phyloP scores from a whole-genome alignment of 306 rosid genomes.

The Neltuma alba region DNA sequence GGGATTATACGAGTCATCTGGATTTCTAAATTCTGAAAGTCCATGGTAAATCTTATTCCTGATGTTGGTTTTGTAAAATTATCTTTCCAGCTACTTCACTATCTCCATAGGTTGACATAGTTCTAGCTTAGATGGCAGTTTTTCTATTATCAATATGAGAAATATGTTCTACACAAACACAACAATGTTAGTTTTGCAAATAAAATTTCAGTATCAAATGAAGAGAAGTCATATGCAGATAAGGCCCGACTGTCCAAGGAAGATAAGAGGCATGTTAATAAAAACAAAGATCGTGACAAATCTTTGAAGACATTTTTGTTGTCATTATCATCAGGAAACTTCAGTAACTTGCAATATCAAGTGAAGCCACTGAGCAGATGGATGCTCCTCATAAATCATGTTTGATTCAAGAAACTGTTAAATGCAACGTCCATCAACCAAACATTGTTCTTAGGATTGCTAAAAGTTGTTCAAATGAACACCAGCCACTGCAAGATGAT shows the following conservation, averaged over 20 bases:
- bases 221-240: conserved; percentile 22
- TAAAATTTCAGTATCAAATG: not conserved
- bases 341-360: conserved; percentile 15
- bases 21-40: conserved; percentile 39
- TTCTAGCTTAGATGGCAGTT: not conserved
- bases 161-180: conserved; percentile 4
- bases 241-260: not conserved
- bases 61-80: not conserved
- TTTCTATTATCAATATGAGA: conserved; percentile 12
- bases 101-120: not conserved
- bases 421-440: conserved; percentile 29
- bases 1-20: conserved; percentile 37
- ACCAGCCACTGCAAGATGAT: conserved; percentile 19
- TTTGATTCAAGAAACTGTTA: conserved; percentile 24
- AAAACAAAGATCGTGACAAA: conserved; percentile 18
- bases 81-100: conserved; percentile 6
- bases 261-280: conserved; percentile 11
- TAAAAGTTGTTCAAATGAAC: conserved; percentile 14
- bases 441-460: conserved; percentile 8
- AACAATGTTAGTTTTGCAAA: not conserved
- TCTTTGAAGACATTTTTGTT: conserved; percentile 2
- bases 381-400: conserved; percentile 10
- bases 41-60: conserved; percentile 23
- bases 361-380: conserved; percentile 27
- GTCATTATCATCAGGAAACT: conserved; percentile 25